A percentile compares a stretch with the other conserved stretches of the same genome.
phyloP scores from a whole-genome alignment of 2,329 filamentous ascomycete species.

The Pseudogymnoascus sp. region DNA sequence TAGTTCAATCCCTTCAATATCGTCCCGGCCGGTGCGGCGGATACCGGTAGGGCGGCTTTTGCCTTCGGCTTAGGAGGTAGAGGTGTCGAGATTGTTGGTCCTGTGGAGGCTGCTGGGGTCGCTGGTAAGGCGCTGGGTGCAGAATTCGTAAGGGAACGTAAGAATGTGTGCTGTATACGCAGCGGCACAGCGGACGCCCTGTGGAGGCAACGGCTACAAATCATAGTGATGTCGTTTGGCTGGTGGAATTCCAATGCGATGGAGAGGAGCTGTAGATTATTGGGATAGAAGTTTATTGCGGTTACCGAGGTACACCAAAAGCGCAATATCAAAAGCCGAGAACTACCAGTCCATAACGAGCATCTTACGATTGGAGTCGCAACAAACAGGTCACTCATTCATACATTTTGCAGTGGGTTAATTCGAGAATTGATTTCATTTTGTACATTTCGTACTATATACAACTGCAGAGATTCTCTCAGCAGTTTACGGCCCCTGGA shows the following conservation, averaged over 20 bases:
- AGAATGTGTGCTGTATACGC: slow-evolving; percentile 10
- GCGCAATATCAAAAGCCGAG: slow-evolving; percentile 8
- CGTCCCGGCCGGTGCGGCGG: slow-evolving; percentile 48
- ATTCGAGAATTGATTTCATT: slow-evolving; percentile 3
- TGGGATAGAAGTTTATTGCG: slow-evolving; percentile 10
- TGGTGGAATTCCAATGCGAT: not conserved
- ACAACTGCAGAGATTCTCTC: not conserved
- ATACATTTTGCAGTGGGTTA: not conserved
- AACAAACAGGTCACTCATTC: not conserved
- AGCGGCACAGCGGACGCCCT: slow-evolving; percentile 26
- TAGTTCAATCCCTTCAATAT: slow-evolving; percentile 68
- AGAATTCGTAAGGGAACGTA: slow-evolving; percentile 14
- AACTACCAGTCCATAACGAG: not conserved
- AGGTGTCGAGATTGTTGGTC: slow-evolving; percentile 25
- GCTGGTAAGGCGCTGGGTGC: slow-evolving; percentile 21
- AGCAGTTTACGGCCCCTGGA: not conserved
- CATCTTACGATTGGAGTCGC: not conserved
- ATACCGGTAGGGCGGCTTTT: slow-evolving; percentile 16
- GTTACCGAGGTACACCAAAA: not conserved
- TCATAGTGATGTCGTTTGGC: slow-evolving; percentile 23
- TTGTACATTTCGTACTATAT: slow-evolving; percentile 10
- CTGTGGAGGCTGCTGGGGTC: slow-evolving; percentile 15
- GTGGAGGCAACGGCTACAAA: slow-evolving; percentile 40
- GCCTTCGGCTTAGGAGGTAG: slow-evolving; percentile 19
- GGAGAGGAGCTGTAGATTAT: not conserved